These are phyloP conservation scores for Austroboletus niveus DNA, from an alignment of 1,284 basidiomycete genomes.

Conservation along the genomic window DNA sequence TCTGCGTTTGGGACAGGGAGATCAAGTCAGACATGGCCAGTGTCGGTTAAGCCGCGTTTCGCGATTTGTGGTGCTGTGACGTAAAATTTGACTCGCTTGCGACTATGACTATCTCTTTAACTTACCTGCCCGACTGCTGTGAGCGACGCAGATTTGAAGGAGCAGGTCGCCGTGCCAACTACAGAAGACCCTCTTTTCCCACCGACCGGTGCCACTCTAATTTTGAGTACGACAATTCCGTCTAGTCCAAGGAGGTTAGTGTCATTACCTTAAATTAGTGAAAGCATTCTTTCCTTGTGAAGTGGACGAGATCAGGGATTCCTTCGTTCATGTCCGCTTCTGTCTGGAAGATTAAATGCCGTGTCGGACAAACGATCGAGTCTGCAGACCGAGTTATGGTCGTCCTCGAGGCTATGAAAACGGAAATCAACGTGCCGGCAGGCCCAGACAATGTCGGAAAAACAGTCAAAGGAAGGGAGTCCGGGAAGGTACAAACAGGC, in stretches of 20 bases:
- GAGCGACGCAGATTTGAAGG: no score
- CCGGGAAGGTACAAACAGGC: slow-evolving; percentile 46
- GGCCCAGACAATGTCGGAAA: slow-evolving; percentile 48
- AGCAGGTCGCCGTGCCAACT: no score
- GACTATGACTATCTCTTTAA: no score
- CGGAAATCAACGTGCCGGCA: slow-evolving; percentile 52
- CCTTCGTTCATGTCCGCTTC: slow-evolving; percentile 49
- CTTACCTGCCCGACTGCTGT: no score
- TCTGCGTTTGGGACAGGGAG: slow-evolving; percentile 22
- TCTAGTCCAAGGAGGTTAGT: no score
- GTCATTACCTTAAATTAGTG: no score
- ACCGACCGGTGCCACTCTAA: no score
- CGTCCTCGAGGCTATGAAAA: slow-evolving; percentile 75
- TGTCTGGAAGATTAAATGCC: slow-evolving; percentile 56
- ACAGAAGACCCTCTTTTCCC: no score
- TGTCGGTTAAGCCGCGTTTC: not conserved
- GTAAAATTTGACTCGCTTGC: slow-evolving; percentile 2
- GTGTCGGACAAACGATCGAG: slow-evolving; percentile 43
- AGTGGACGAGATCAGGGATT: slow-evolving; percentile 23
- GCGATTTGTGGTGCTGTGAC: slow-evolving; percentile 4
- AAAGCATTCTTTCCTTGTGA: not conserved
- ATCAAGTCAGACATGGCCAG: slow-evolving; percentile 25
- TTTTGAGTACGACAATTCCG: no score
- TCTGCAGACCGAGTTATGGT: slow-evolving; percentile 49
- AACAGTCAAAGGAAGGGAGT: slow-evolving; percentile 39